phyloP scores from a whole-genome alignment of 139 green algal genomes.

The Klebsormidium nitens region DNA sequence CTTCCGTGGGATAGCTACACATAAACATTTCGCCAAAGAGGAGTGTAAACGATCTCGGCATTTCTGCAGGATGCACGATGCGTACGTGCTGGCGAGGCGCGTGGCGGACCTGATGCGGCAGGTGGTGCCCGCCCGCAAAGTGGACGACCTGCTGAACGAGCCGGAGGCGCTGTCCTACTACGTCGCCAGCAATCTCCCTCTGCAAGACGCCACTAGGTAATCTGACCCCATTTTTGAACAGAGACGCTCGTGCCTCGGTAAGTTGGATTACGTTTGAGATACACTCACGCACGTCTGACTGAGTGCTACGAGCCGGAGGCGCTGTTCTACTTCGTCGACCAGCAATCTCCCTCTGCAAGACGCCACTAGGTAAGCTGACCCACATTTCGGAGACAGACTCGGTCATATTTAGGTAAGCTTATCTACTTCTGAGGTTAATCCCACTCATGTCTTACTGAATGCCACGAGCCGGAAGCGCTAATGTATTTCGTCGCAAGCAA shows the following conservation, averaged over 20 bases:
- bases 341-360: conserved; percentile 27
- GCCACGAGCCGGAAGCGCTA: conserved; percentile 10
- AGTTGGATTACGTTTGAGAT: too few species aligned
- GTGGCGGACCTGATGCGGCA: conserved; percentile 14
- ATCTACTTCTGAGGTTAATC: too few species aligned
- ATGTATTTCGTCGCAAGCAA: conserved; percentile 23
- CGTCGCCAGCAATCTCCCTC: conserved; percentile 26
- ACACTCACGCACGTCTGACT: too few species aligned
- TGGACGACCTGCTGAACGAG: conserved; percentile 3
- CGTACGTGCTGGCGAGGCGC: conserved; percentile 21
- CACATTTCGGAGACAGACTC: too few species aligned
- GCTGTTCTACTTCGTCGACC: conserved; percentile 23
- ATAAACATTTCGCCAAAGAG: too few species aligned
- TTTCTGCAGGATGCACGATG: conserved; percentile 35
- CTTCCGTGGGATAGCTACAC: too few species aligned
- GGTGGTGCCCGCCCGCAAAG: background rate
- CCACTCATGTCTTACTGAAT: too few species aligned
- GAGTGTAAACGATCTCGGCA: too few species aligned
- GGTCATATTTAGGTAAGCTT: too few species aligned
- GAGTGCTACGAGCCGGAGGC: conserved; percentile 13
- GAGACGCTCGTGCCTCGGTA: too few species aligned
- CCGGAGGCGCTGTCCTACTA: conserved; percentile 23
- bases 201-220: conserved; percentile 6
- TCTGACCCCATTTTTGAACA: too few species aligned
- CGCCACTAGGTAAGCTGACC: too few species aligned